Base-by-base conservation (phyloP, 768 basidiomycete genomes). In the Leccinellum rugosiceps region DNA sequence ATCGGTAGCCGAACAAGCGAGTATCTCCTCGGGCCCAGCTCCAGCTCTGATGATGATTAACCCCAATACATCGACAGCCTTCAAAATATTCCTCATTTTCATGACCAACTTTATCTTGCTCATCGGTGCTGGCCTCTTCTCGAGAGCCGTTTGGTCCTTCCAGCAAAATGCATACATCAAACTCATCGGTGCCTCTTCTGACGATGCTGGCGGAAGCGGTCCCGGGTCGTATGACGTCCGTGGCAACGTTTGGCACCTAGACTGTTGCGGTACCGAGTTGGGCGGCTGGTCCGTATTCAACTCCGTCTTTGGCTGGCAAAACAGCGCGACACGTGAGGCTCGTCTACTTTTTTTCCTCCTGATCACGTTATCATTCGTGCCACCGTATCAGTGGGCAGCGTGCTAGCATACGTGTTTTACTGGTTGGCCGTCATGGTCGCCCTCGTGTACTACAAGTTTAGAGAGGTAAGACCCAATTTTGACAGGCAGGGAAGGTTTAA, bases 71-170 rank as follows among this genome's bases (percentile, higher is more conserved):
- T 28, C 13, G 10, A 23, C 59, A 84, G 90, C 92, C 1, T 77
- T 98, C 32, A 86, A 83, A 32, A 75, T 94, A 62, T 98, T 98
- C 86, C 81, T 99, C 53, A 75, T 98, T 65, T 78, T 85, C 52
- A 98, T 97, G 80, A 96, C 96, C 52, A 92, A 92, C 77, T 75
- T 98, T 61, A 77, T 98, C 48, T 81, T 98, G 62, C 85, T 98
- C 65, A 92, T 99, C 72, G 96, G 96, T 26, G 88, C 96, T 0
- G 96, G 96, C 15, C 82, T 99, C 26, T 94, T 96, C 77, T 88
- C 87, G 63, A 90, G 84, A 72, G 80, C 87, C 4, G 78, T 92
- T 21, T 84, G 86, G 63, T 75, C 81, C 32, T 93, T 93, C 76
- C 75, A 98, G 69, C 72, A 75, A 64, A 77, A 94, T 65, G 75